Evolutionary conservation across 192 early-diverging fungal genomes (phyloP), one percentile per base, ranked within the genome.

Genomic region (Coemansia guatemalensis): DNA sequence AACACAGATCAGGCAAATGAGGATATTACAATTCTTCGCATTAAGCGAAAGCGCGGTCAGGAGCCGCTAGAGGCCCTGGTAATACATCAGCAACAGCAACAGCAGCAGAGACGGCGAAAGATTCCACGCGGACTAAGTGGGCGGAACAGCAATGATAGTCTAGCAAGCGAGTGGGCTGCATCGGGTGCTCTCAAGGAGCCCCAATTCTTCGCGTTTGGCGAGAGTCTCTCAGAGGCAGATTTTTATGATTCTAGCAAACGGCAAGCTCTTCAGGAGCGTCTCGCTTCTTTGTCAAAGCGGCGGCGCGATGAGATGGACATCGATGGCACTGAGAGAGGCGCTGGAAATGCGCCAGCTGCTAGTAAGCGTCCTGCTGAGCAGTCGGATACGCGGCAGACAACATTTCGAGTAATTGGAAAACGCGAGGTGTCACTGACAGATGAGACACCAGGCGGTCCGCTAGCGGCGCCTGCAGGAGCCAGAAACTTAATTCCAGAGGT

Each of bases 21-120:
- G 17, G 53, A 64, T 29, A 65, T 85, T 14, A 89, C 89, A 8
- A 86, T 91, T 33, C 71, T 91, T n/a, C 82, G 90, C 5, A 86
- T 91, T 62, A 91, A 91, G 69, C 85, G 90, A n/a, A 89, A 87
- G 60, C 85, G 90, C 30, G 81, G 69, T 53, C 88, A 89, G 47
- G 88, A 91, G 60, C 90, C 90, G 8, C 69, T 90, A 4, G 88
- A 90, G 26, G 88, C 88, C 1, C 77, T 91, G 27, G 58, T 74
- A 1, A 52, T 80, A 24, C 67, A 69, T n/a, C 67, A 70, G 22
- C 56, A 74, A 50, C 48, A 57, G 24, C 63, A 66, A 20, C 73
- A 58, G 27, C 63, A 61, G 14, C 56, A 53, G 25, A 41, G 54
- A 30, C 30, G 57, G 44, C 23, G 49, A 23, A 65, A 65, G 49